These are phyloP conservation scores for Annona squamosa DNA, from an alignment of 164 flowering plant species.

Conservation along the genomic window DNA sequence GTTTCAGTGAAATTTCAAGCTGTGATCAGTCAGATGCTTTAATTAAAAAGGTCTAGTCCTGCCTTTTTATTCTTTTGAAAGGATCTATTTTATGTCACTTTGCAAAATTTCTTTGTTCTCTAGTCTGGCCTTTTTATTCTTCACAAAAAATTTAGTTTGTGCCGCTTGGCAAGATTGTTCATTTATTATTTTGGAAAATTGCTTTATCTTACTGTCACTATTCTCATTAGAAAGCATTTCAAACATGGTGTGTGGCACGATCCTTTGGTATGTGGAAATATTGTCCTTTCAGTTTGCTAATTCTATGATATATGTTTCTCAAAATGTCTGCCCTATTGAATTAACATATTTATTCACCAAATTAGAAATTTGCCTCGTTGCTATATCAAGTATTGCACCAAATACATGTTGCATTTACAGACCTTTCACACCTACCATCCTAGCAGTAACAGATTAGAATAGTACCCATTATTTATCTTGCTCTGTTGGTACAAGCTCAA, in stretches of 20 bases:
- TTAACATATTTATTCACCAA: no score
- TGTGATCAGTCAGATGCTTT: conserved; percentile 27
- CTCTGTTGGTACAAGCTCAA: no score
- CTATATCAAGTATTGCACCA: no score
- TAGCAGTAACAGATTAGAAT: no score
- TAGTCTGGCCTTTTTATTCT: neutral
- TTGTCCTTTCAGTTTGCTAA: no score
- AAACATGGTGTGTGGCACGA: neutral
- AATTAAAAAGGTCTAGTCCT: conserved; percentile 51
- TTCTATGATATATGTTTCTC: no score
- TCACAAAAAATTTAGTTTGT: no score
- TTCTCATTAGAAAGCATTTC: neutral
- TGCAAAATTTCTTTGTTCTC: neutral
- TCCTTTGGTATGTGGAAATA: neutral
- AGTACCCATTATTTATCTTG: no score
- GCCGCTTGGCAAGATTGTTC: neutral
- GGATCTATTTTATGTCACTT: neutral
- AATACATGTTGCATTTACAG: no score
- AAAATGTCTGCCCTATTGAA: no score
- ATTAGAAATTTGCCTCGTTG: no score
- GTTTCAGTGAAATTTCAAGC: conserved; percentile 18
- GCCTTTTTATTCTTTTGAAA: neutral
- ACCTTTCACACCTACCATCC: no score
- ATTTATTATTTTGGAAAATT: neutral
- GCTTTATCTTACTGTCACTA: neutral